These are phyloP conservation scores for Globisporangium irregulare DNA, from an alignment of 352 stramenopile species.

Conservation along the genomic window DNA sequence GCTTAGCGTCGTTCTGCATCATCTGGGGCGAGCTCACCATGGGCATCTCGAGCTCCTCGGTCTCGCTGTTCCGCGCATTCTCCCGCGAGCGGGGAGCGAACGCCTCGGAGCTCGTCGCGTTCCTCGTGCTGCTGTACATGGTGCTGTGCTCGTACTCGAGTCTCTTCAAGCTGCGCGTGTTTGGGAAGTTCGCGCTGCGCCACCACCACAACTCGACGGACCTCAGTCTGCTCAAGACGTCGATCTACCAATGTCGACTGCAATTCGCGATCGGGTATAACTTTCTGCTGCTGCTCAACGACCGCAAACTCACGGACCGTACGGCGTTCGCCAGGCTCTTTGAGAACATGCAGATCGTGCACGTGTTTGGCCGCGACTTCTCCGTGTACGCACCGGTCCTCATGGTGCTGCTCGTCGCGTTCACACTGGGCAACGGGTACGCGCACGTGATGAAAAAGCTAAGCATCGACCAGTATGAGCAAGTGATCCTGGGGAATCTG, in stretches of 20 bases:
- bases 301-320: constrained; percentile 28
- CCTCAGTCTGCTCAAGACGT: constrained; percentile 53
- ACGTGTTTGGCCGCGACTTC: constrained; percentile 43
- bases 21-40: constrained; percentile 70
- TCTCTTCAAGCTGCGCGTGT: constrained; percentile 54
- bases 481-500: constrained; percentile 33
- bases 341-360: constrained; percentile 50
- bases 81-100: constrained; percentile 8
- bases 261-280: constrained; percentile 75
- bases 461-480: constrained; percentile 71
- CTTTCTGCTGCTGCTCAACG: constrained; percentile 53
- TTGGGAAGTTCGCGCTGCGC: constrained; percentile 48
- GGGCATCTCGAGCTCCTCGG: constrained; percentile 23
- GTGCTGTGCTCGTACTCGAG: constrained; percentile 56
- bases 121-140: constrained; percentile 57
- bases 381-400: constrained; percentile 52
- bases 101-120: constrained; percentile 30
- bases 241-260: constrained; percentile 60
- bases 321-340: constrained; percentile 63
- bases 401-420: constrained; percentile 48
- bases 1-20: constrained; percentile 41
- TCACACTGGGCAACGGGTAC: constrained; percentile 52
- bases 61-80: constrained; percentile 27
- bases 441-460: constrained; percentile 46
- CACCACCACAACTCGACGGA: constrained; percentile 57